phyloP scores from a whole-genome alignment of 2,329 filamentous ascomycete species.

The Ophiognomonia clavigignenti-juglandacearum region DNA sequence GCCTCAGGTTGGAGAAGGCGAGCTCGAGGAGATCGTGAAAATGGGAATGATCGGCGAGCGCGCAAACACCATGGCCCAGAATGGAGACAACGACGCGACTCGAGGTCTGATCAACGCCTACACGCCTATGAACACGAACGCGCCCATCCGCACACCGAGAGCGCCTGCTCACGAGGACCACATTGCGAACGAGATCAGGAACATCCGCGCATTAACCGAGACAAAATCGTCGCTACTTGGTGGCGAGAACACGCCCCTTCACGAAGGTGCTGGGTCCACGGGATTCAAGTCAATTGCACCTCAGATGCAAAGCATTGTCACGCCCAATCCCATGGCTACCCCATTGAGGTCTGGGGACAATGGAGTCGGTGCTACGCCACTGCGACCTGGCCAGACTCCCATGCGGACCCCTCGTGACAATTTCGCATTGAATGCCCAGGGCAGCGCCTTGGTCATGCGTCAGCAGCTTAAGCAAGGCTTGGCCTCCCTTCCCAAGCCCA shows the following conservation, averaged over 20 bases:
- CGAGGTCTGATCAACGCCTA: conserved; percentile 86
- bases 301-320: conserved; percentile 75
- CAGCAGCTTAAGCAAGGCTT: conserved; percentile 67
- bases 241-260: conserved; percentile 86
- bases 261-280: conserved; percentile 76
- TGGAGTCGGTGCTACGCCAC: conserved; percentile 64
- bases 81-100: conserved; percentile 79
- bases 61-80: conserved; percentile 68
- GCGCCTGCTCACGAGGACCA: conserved; percentile 91
- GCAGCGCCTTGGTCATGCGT: conserved; percentile 59
- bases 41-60: conserved; percentile 93
- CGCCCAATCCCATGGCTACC: conserved; percentile 92
- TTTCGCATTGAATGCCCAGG: conserved; percentile 74
- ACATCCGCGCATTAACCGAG: conserved; percentile 86
- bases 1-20: conserved; percentile 87
- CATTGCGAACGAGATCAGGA: conserved; percentile 93
- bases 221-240: conserved; percentile 91
- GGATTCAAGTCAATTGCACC: conserved; percentile 84
- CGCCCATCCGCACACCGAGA: conserved; percentile 86
- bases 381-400: conserved; percentile 72
- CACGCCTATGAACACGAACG: conserved; percentile 70
- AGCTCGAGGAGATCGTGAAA: conserved; percentile 97
- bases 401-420: conserved; percentile 84
- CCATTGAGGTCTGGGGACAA: conserved; percentile 64
- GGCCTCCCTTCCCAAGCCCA: conserved; percentile 83